These are phyloP conservation scores for Leccinum uliginosum DNA, from an alignment of 768 basidiomycete genomes.

Conservation along the genomic window DNA sequence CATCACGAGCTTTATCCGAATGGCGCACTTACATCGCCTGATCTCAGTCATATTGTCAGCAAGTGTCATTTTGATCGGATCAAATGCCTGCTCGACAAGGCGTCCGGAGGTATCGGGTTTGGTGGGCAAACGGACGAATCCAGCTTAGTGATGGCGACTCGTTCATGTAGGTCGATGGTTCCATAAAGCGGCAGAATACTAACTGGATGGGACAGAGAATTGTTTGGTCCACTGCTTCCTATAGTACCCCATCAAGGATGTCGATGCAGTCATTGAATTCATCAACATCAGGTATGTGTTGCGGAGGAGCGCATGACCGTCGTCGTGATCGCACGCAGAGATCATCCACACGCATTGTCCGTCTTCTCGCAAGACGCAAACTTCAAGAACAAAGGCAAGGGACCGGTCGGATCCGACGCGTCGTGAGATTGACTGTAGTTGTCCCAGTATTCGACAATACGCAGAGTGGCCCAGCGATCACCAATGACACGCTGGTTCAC, in stretches of 20 bases:
- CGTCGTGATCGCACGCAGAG: constrained; percentile 35
- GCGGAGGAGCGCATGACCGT: not conserved
- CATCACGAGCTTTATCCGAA: constrained; percentile 38
- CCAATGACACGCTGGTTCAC: constrained; percentile 70
- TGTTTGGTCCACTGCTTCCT: constrained; percentile 81
- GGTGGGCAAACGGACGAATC: constrained; percentile 61
- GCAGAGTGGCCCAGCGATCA: constrained; percentile 62
- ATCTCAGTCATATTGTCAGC: constrained; percentile 51
- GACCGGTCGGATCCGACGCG: not conserved
- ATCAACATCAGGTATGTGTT: constrained; percentile 52
- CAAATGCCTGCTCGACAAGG: constrained; percentile 55
- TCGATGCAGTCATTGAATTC: constrained; percentile 70
- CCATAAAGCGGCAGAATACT: not conserved
- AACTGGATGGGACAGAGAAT: constrained; percentile 46
- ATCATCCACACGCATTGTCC: constrained; percentile 73
- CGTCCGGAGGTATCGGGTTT: constrained; percentile 59
- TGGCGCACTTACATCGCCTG: constrained; percentile 39
- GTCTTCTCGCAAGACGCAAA: constrained; percentile 61
- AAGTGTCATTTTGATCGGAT: constrained; percentile 54
- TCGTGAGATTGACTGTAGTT: not conserved
- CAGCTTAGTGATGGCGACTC: constrained; percentile 63
- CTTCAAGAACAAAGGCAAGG: constrained; percentile 59
- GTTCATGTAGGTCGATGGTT: constrained; percentile 55
- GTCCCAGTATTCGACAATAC: constrained; percentile 62
- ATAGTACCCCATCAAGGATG: constrained; percentile 62